Evolutionary conservation across 805 yeast species (phyloP).

Genomic region (Blastobotrys mokoenaii): DNA sequence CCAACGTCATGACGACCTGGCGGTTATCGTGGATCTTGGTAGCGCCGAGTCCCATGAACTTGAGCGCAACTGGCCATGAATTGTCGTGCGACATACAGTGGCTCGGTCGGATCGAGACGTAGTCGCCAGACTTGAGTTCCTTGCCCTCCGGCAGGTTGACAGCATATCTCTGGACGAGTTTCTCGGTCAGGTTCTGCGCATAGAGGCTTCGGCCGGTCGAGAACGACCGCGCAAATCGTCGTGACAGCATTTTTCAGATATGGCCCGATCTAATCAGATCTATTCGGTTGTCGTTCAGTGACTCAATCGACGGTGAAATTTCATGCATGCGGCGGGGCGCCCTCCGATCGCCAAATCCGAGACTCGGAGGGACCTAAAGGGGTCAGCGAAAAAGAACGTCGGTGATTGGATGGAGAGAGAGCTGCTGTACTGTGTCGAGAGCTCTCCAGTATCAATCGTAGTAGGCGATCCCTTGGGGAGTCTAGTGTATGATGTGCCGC

Average conservation of each 20-base stretch:
- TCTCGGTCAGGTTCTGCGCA: conserved; percentile 83
- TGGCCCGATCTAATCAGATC: no score
- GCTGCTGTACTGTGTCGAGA: neutral
- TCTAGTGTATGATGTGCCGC: no score
- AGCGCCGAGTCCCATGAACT: conserved; percentile 93
- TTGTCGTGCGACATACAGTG: conserved; percentile 99
- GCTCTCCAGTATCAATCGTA: neutral
- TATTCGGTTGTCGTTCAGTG: neutral
- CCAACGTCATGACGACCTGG: conserved; percentile 93
- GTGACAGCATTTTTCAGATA: neutral
- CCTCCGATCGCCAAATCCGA: neutral
- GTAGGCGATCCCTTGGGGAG: neutral
- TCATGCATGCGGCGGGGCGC: neutral
- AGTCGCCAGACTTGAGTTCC: conserved; percentile 80
- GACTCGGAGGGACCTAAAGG: neutral
- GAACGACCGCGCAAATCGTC: conserved; percentile 6
- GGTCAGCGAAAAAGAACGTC: no score
- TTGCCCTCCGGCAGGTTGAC: conserved; percentile 76
- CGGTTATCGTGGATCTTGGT: conserved; percentile 69
- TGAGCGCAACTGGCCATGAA: conserved; percentile 98
- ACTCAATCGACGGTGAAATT: neutral
- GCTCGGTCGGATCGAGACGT: conserved; percentile 88
- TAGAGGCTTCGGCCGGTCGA: conserved; percentile 4
- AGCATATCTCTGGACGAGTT: conserved; percentile 88
- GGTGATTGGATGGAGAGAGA: neutral